Evolutionary conservation across 768 basidiomycete species (phyloP).

Genomic region (Rhizopogon vinicolor): DNA sequence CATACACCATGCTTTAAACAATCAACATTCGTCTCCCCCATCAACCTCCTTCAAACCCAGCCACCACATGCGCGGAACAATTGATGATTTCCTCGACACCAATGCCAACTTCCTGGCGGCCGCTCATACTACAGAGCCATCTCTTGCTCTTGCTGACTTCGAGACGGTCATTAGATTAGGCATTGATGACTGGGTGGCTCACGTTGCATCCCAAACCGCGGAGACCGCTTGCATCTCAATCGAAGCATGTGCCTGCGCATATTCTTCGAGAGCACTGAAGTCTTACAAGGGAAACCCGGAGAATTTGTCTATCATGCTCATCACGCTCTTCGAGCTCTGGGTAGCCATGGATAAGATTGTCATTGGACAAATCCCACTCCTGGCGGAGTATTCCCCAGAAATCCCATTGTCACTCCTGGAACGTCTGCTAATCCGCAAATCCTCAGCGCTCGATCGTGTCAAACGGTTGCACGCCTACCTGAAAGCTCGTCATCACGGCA

Average conservation of each 20-base stretch:
- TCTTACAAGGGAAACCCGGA: conserved; percentile 33
- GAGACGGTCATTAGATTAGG: conserved; percentile 26
- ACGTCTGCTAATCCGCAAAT: conserved; percentile 23
- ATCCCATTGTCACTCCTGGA: conserved; percentile 21
- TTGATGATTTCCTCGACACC: conserved; percentile 14
- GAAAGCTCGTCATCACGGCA: conserved; percentile 18
- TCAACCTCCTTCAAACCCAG: not conserved
- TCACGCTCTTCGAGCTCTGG: conserved; percentile 35
- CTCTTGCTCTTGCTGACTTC: conserved; percentile 29
- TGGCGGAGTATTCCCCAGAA: conserved; percentile 30
- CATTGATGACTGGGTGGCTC: conserved; percentile 31
- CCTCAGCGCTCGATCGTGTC: conserved; percentile 24
- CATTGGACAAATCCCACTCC: conserved; percentile 16
- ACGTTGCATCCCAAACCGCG: not conserved
- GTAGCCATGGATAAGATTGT: conserved; percentile 27
- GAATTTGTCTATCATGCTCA: conserved; percentile 36
- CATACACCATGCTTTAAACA: conserved; percentile 15
- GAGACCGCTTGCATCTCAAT: conserved; percentile 14
- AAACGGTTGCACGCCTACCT: conserved; percentile 27
- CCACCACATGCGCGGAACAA: conserved; percentile 6
- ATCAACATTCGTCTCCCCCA: not conserved
- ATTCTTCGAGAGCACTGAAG: conserved; percentile 20
- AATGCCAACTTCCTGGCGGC: conserved; percentile 8
- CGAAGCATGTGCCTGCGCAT: conserved; percentile 20
- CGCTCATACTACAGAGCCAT: conserved; percentile 9